These are phyloP conservation scores for Salvia rosmarinus DNA, from an alignment of 257 asterid genomes.

Conservation along the genomic window DNA sequence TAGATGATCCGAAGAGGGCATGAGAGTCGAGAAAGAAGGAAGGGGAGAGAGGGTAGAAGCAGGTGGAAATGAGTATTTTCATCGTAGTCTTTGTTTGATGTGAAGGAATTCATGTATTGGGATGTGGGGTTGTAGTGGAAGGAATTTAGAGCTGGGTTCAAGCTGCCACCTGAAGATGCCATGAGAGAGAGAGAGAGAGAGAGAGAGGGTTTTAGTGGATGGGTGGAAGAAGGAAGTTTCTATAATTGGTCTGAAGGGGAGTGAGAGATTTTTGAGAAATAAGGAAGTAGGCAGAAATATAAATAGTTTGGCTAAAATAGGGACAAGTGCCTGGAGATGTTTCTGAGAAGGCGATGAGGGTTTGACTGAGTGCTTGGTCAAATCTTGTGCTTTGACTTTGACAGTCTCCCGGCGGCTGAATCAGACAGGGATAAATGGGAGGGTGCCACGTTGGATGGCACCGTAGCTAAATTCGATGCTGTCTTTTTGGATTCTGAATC, in stretches of 20 bases:
- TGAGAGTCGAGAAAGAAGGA: conserved; percentile 79
- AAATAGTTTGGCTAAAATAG: conserved; percentile 9
- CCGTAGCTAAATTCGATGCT: background rate
- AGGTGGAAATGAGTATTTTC: conserved; percentile 41
- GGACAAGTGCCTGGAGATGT: background rate
- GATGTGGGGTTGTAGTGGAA: conserved; percentile 23
- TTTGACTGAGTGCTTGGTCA: conserved; percentile 52
- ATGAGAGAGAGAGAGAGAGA: background rate
- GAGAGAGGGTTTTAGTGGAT: background rate
- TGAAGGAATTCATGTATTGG: conserved; percentile 45
- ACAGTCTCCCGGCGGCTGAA: conserved; percentile 69
- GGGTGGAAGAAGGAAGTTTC: background rate
- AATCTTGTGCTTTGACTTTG: conserved; percentile 75
- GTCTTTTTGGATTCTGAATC: too few species aligned
- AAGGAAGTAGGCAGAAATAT: background rate
- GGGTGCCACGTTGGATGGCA: background rate
- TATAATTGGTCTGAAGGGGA: background rate
- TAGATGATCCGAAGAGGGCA: conserved; percentile 42
- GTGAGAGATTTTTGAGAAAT: too few species aligned
- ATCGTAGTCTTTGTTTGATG: conserved; percentile 21
- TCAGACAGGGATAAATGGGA: conserved; percentile 16
- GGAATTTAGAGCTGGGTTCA: conserved; percentile 17
- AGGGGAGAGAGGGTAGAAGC: conserved; percentile 62
- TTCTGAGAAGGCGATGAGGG: conserved; percentile 37
- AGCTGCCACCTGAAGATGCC: conserved; percentile 39